phyloP scores from a whole-genome alignment of 768 basidiomycete genomes.

The Phylloporus sp. region DNA sequence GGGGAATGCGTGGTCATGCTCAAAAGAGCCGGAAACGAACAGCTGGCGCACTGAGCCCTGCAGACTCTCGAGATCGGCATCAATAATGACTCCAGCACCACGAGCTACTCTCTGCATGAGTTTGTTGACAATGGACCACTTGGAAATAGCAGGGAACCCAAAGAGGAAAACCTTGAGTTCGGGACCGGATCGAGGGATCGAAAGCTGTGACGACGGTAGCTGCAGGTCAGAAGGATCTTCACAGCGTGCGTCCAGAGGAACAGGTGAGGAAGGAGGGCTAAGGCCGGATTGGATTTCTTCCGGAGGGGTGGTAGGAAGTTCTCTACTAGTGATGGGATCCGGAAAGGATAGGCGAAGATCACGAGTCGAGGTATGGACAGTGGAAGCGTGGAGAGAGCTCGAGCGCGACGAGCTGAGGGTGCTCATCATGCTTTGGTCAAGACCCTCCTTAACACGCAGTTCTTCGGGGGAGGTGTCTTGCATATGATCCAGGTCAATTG shows the following conservation, averaged over 20 bases:
- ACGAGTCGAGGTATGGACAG: slow-evolving; percentile 58
- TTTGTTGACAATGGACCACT: slow-evolving; percentile 58
- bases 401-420: slow-evolving; percentile 74
- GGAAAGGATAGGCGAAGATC: slow-evolving; percentile 81
- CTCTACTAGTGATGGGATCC: slow-evolving; percentile 73
- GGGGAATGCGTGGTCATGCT: slow-evolving; percentile 26
- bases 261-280: slow-evolving; percentile 26
- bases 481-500: slow-evolving; percentile 24
- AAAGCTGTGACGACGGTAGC: slow-evolving; percentile 24
- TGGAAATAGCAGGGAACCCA: slow-evolving; percentile 53
- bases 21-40: slow-evolving; percentile 24
- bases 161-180: slow-evolving; percentile 67
- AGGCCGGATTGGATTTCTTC: slow-evolving; percentile 45
- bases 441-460: slow-evolving; percentile 63
- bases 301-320: slow-evolving; percentile 53
- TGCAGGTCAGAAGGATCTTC: slow-evolving; percentile 27
- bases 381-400: slow-evolving; percentile 51
- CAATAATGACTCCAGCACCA: slow-evolving; percentile 32
- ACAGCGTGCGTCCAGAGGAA: slow-evolving; percentile 11
- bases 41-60: slow-evolving; percentile 24
- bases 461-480: slow-evolving; percentile 52
- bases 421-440: slow-evolving; percentile 81
- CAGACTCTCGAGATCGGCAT: slow-evolving; percentile 17
- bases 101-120: slow-evolving; percentile 53
- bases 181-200: slow-evolving; percentile 26